Base-by-base conservation (phyloP, 371 early-diverging fungal species). In the Apophysomyces trapeziformis region DNA sequence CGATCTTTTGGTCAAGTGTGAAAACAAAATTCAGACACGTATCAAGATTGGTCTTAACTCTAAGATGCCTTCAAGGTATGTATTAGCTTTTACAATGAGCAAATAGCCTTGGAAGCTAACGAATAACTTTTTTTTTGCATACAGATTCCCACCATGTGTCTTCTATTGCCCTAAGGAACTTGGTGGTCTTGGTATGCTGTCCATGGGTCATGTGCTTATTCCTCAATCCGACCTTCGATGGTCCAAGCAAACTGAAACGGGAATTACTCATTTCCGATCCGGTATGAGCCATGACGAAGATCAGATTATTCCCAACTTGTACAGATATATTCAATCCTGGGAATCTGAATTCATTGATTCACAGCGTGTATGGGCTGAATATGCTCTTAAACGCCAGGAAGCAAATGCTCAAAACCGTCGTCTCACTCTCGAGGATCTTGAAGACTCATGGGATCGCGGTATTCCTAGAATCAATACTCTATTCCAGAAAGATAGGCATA, bases 11-110 rank as follows among this genome's bases (percentile, higher is more conserved):
- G 95, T 97, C 76, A 96, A 96, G 81, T 91, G 90, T 68, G 99
- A 99, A 78, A 96, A 95, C 81, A 98, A 96, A 87, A 95, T 99
- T 58, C 97, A 98, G 78, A 95, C 96, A n/a, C 91, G 97, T 82
- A 92, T 99, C 79, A 99, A 99, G 90, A 96, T 96, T 79, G 98
- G 98, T 70, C 89, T 99, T 68, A 99, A 99, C 84, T 95, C 95
- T 57, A 99, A 99, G 84, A 99, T 99, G 98, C 98, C 99, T 65
- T 90, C 90, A 37, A 90, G 32, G 32, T 26, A 26, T 26, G 32
- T 26, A 26, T 26, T 26, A 3, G 3, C 32, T 26, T 26, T 26
- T 26, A 3, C 32, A 26, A 26, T 26, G 32, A 26, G 32, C 1
- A 26, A 26, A 26, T 26, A 26, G 32, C 32, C 0, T 26, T 26